Evolutionary conservation across 192 early-diverging fungal species (phyloP).

Genomic region (Backusella psychrophila): DNA sequence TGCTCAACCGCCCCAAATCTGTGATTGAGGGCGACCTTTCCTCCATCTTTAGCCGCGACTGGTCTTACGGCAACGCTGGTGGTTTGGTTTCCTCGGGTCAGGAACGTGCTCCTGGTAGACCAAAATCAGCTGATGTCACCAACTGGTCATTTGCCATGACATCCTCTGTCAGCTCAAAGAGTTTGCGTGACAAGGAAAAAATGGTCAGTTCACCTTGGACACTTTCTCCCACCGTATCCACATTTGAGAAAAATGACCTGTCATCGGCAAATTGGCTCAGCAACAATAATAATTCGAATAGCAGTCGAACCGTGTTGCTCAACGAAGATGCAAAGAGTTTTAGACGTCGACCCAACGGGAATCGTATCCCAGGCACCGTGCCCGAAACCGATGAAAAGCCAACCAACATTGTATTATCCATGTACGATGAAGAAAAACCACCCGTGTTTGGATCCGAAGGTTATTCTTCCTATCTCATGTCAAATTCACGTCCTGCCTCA

Average conservation of each 20-base stretch:
- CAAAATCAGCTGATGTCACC: slow-evolving; percentile 39
- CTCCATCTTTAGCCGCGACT: slow-evolving; percentile 20
- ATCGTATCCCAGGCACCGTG: slow-evolving; percentile 17
- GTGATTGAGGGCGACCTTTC: slow-evolving; percentile 31
- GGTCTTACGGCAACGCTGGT: slow-evolving; percentile 5
- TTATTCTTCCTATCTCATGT: slow-evolving; percentile 14
- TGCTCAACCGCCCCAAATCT: slow-evolving; percentile 20
- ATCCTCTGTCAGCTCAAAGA: slow-evolving; percentile 6
- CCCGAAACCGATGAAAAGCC: slow-evolving; percentile 22
- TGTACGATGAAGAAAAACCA: slow-evolving; percentile 23
- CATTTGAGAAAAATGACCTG: background rate
- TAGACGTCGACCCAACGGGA: slow-evolving; percentile 9
- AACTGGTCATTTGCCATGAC: slow-evolving; percentile 30
- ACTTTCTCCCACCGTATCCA: background rate
- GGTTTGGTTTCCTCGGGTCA: background rate
- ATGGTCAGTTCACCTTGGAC: background rate
- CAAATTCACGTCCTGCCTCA: slow-evolving; percentile 15
- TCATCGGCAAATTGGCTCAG: background rate
- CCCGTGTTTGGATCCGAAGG: background rate
- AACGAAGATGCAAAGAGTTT: slow-evolving; percentile 15
- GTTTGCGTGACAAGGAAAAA: background rate
- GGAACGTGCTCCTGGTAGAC: slow-evolving; percentile 16
- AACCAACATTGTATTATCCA: slow-evolving; percentile 28
- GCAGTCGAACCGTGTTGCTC: background rate
- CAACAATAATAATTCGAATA: background rate